Evolutionary conservation across 371 early-diverging fungal species (phyloP).

Genomic region (Nematocida ausubeli): DNA sequence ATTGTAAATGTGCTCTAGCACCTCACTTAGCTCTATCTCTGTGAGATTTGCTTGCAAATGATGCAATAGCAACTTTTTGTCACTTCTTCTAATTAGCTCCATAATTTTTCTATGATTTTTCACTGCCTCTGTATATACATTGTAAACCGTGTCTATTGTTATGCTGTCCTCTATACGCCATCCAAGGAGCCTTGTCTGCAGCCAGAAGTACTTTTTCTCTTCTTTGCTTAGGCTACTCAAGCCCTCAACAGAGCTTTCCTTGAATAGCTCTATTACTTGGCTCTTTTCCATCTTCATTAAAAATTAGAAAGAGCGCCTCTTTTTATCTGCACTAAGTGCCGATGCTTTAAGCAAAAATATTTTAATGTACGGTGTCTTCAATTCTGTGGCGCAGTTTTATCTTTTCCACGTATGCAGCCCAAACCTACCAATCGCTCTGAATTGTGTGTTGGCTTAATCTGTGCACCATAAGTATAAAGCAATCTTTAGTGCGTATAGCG

Average conservation of each 20-base stretch:
- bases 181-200: not conserved
- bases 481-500: no score
- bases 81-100: slow-evolving; percentile 17
- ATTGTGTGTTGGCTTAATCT: no score
- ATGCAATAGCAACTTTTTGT: not conserved
- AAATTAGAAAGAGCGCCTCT: not conserved
- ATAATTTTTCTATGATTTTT: not conserved
- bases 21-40: slow-evolving; percentile 56
- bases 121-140: not conserved
- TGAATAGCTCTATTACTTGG: not conserved
- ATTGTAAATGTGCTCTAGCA: slow-evolving; percentile 50
- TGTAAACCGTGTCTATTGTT: not conserved
- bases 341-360: no score
- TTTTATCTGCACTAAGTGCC: no score
- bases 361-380: no score
- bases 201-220: slow-evolving; percentile 27
- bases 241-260: slow-evolving; percentile 6
- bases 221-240: not conserved
- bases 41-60: not conserved
- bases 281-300: not conserved
- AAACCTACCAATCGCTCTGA: no score
- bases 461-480: no score
- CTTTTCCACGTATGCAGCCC: no score
- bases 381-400: no score
- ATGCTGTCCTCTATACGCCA: not conserved